Percentiles rank a stretch among this genome's conserved stretches.
Evolutionary conservation across 495 filamentous ascomycete genomes (phyloP).

Genomic region (Hypoxylon lienhwacheense): DNA sequence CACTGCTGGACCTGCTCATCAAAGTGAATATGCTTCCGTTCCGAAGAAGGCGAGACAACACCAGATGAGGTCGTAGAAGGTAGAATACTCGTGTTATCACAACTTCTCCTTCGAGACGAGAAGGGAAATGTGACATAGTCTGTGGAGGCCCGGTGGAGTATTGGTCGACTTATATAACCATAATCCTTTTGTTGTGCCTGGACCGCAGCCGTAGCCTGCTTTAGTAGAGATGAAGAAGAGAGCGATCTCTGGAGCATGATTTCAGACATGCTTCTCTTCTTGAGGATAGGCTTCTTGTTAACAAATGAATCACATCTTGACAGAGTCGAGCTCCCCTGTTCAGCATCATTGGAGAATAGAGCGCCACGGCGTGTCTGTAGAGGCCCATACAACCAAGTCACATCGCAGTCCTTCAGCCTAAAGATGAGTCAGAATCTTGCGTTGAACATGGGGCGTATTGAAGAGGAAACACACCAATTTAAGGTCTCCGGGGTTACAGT

Average conservation of each 20-base stretch:
- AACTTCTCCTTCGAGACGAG: constrained; percentile 58
- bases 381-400: constrained; percentile 97
- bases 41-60: constrained; percentile 64
- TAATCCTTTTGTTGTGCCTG: constrained; percentile 79
- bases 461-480: constrained; percentile 69
- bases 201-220: constrained; percentile 89
- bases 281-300: constrained; percentile 88
- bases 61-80: constrained; percentile 65
- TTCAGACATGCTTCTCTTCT: constrained; percentile 95
- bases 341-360: constrained; percentile 55
- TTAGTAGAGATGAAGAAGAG: constrained; percentile 86
- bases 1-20: constrained; percentile 95
- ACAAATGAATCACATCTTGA: constrained; percentile 82
- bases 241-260: constrained; percentile 90
- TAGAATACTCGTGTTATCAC: constrained; percentile 58
- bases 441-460: neutral
- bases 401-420: constrained; percentile 96
- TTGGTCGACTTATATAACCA: constrained; percentile 43
- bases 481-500: constrained; percentile 87
- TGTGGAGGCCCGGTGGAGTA: constrained; percentile 61
- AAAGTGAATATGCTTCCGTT: constrained; percentile 89
- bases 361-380: constrained; percentile 66
- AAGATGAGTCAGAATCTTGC: constrained; percentile 28
- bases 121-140: constrained; percentile 64
- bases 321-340: constrained; percentile 52